A percentile compares a stretch with the other conserved stretches of the same genome.
phyloP scores from a whole-genome alignment of 495 filamentous ascomycete genomes.

The Thozetella sp. region DNA sequence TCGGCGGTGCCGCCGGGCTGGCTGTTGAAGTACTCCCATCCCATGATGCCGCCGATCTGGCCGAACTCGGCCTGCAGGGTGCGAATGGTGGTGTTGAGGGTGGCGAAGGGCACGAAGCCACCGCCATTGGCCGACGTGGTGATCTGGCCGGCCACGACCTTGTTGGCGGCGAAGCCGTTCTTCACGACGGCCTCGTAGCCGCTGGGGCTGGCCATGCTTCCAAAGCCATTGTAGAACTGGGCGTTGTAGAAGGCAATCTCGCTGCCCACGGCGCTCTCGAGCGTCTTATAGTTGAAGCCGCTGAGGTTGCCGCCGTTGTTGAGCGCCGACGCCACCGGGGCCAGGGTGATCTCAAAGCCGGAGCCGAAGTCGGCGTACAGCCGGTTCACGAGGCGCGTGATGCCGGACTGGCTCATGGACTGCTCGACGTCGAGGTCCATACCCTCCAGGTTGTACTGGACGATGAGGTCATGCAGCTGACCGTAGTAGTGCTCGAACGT shows the following conservation, averaged over 20 bases:
- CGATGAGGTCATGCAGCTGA: slow-evolving; percentile 62
- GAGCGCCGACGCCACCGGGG: slow-evolving; percentile 77
- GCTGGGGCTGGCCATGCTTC: slow-evolving; percentile 56
- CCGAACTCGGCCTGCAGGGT: slow-evolving; percentile 53
- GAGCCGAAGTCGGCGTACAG: slow-evolving; percentile 72
- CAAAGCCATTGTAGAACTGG: slow-evolving; percentile 87
- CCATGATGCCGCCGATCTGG: slow-evolving; percentile 79
- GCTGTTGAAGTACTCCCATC: slow-evolving; percentile 86
- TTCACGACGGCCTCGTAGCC: slow-evolving; percentile 67
- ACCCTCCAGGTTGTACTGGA: slow-evolving; percentile 61
- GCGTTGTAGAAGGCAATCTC: slow-evolving; percentile 76
- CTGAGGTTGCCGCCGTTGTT: slow-evolving; percentile 61
- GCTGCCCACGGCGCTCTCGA: slow-evolving; percentile 46
- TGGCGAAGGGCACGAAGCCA: slow-evolving; percentile 35
- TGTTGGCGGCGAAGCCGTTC: slow-evolving; percentile 63
- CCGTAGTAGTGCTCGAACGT: slow-evolving; percentile 70
- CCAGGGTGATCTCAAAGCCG: slow-evolving; percentile 73
- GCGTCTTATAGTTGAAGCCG: slow-evolving; percentile 71
- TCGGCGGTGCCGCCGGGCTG: slow-evolving; percentile 54
- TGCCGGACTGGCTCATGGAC: slow-evolving; percentile 67
- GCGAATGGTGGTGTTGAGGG: slow-evolving; percentile 36
- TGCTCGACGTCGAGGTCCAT: slow-evolving; percentile 88
- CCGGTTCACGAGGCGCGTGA: slow-evolving; percentile 70
- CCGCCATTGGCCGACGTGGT: slow-evolving; percentile 70
- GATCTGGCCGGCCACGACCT: slow-evolving; percentile 72